These are phyloP conservation scores for Beauveria scarabaeidicola DNA, from an alignment of 2,329 filamentous ascomycete species.

Conservation along the genomic window DNA sequence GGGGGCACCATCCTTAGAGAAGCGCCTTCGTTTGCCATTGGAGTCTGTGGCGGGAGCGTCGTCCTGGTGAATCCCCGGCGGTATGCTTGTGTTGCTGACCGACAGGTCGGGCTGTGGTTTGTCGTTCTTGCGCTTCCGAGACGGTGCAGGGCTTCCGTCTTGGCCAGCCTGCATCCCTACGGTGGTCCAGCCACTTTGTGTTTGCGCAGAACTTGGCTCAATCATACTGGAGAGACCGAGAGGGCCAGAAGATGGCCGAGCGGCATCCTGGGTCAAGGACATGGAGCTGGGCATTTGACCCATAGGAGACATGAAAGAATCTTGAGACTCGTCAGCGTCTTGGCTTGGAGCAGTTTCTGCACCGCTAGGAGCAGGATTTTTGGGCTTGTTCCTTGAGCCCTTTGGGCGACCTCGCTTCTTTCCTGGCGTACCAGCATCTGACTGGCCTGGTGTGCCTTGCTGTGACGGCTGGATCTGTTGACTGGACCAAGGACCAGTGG, in stretches of 20 bases:
- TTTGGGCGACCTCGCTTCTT: conserved; percentile 34
- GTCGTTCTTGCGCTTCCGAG: conserved; percentile 8
- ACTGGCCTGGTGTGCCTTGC: conserved; percentile 13
- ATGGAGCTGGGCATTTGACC: conserved; percentile 2
- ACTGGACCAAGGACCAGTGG: not conserved
- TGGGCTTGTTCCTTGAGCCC: conserved; percentile 37
- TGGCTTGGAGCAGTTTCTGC: not conserved
- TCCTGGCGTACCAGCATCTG: conserved; percentile 15
- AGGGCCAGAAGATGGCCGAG: not conserved
- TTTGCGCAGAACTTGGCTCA: not conserved
- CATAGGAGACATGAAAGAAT: conserved; percentile 5
- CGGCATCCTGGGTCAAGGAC: not conserved
- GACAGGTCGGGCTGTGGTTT: not conserved
- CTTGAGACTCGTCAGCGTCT: conserved; percentile 3
- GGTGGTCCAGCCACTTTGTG: conserved; percentile 5
- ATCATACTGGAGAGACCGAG: conserved; percentile 7
- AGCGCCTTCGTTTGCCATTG: conserved; percentile 4
- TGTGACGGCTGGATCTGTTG: not conserved
- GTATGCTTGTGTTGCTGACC: not conserved
- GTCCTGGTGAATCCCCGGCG: not conserved
- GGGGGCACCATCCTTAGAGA: not conserved
- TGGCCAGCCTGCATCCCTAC: not conserved
- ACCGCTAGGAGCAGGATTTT: conserved; percentile 6
- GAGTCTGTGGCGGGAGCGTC: not conserved
- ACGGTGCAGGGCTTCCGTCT: not conserved